A percentile compares a stretch with the other conserved stretches of the same genome.
Conservation (phyloP, 2,329 filamentous ascomycete genomes). For the Fusarium bactridioides region DNA sequence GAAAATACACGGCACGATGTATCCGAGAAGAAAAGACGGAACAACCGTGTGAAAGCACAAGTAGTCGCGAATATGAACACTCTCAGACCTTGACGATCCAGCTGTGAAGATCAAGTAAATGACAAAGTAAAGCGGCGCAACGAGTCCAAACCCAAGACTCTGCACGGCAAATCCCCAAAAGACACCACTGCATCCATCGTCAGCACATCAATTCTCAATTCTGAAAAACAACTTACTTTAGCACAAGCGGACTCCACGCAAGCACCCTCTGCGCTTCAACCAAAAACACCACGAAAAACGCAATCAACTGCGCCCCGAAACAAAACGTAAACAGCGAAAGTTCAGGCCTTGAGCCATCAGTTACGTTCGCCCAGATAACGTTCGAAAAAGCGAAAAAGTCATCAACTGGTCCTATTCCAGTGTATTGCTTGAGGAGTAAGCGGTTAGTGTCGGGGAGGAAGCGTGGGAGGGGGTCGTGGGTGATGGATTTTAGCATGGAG, state of each 20-base stretch:
- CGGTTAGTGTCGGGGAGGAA: slow-evolving; percentile 33
- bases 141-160: slow-evolving; percentile 32
- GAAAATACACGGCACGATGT: slow-evolving; percentile 26
- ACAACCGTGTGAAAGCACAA: slow-evolving; percentile 25
- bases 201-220: neutral
- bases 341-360: slow-evolving; percentile 34
- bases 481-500: slow-evolving; percentile 7
- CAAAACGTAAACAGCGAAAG: slow-evolving; percentile 32
- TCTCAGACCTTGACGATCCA: neutral
- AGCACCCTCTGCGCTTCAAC: slow-evolving; percentile 30
- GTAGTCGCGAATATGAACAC: slow-evolving; percentile 30
- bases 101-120: slow-evolving; percentile 34
- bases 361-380: slow-evolving; percentile 35
- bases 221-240: slow-evolving; percentile 26
- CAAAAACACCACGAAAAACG: slow-evolving; percentile 31
- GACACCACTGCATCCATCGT: slow-evolving; percentile 19
- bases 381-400: slow-evolving; percentile 26
- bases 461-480: slow-evolving; percentile 22
- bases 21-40: slow-evolving; percentile 35
- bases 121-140: slow-evolving; percentile 33
- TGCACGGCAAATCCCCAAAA: slow-evolving; percentile 38
- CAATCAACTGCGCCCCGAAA: slow-evolving; percentile 35
- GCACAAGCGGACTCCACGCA: slow-evolving; percentile 12
- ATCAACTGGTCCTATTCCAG: slow-evolving; percentile 29
- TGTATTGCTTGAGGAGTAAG: slow-evolving; percentile 29